Percentiles rank a stretch among this genome's conserved stretches.
These are phyloP conservation scores for Candida sanyaensis DNA, from an alignment of 1,139 yeast species.

Conservation along the genomic window DNA sequence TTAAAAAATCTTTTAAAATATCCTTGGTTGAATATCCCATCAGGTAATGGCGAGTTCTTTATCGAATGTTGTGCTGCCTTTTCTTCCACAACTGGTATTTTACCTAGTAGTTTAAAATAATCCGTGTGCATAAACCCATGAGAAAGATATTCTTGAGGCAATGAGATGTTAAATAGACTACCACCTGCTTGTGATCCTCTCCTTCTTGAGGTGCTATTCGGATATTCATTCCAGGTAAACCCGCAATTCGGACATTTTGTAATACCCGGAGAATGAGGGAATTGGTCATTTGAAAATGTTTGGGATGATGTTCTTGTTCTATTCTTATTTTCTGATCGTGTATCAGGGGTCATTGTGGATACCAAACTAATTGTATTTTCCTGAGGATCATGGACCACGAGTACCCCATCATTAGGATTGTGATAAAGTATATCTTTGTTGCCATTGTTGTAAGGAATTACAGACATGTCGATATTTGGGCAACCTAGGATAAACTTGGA, in stretches of 20 bases:
- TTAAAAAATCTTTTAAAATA: slow-evolving; percentile 71
- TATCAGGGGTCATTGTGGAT: slow-evolving; percentile 15
- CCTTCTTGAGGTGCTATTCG: slow-evolving; percentile 4
- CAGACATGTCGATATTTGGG: slow-evolving; percentile 27
- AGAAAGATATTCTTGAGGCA: slow-evolving; percentile 12
- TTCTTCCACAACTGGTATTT: slow-evolving; percentile 23
- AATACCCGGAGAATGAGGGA: slow-evolving; percentile 4
- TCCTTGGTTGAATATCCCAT: slow-evolving; percentile 64
- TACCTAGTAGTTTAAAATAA: slow-evolving; percentile 40
- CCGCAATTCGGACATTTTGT: slow-evolving; percentile 49
- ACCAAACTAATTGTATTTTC: slow-evolving; percentile 42
- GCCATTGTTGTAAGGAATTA: slow-evolving; percentile 37
- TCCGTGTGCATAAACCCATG: slow-evolving; percentile 37
- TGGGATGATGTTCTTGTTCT: slow-evolving; percentile 3
- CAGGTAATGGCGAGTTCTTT: slow-evolving; percentile 26
- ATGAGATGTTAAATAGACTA: slow-evolving; percentile 5
- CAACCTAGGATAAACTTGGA: no score
- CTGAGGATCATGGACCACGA: slow-evolving; percentile 46
- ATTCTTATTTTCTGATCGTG: background rate
- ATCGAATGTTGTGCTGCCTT: slow-evolving; percentile 1
- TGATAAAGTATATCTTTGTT: slow-evolving; percentile 37
- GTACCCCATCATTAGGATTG: slow-evolving; percentile 40
- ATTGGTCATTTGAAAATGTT: slow-evolving; percentile 5
- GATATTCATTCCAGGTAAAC: slow-evolving; percentile 25
- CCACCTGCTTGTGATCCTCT: slow-evolving; percentile 2